Evolutionary conservation across 441 rosid species (phyloP).

Genomic region (Hura crepitans): DNA sequence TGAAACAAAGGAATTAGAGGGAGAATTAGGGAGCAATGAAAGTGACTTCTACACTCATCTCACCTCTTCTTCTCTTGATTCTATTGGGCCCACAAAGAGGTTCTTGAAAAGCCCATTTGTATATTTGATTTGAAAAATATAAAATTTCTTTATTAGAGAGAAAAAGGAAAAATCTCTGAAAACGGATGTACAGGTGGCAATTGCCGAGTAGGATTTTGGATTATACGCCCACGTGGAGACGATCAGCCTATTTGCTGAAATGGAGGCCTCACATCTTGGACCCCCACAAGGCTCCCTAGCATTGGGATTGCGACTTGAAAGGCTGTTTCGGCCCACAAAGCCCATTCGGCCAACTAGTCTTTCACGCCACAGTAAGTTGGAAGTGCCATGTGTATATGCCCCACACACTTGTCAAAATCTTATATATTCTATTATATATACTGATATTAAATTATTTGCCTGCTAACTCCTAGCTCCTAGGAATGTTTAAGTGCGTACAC

Average conservation of each 20-base stretch:
- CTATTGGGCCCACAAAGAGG: slow-evolving; percentile 20
- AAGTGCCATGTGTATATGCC: slow-evolving; percentile 27
- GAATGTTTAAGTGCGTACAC: no score
- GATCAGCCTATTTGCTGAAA: slow-evolving; percentile 25
- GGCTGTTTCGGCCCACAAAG: slow-evolving; percentile 33
- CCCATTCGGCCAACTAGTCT: slow-evolving; percentile 44
- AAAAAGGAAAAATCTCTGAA: background rate
- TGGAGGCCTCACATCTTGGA: slow-evolving; percentile 19
- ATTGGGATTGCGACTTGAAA: slow-evolving; percentile 34
- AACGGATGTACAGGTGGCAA: slow-evolving; percentile 29
- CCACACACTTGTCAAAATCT: slow-evolving; percentile 9
- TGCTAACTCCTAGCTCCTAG: no score
- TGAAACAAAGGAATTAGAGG: slow-evolving; percentile 21
- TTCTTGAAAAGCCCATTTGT: background rate
- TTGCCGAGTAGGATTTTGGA: slow-evolving; percentile 33
- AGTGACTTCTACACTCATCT: slow-evolving; percentile 33
- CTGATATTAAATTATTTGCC: background rate
- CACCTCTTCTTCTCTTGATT: slow-evolving; percentile 22
- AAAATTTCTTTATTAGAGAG: background rate
- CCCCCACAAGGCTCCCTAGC: slow-evolving; percentile 22
- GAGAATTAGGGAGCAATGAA: slow-evolving; percentile 43
- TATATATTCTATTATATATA: background rate
- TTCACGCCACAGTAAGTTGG: background rate
- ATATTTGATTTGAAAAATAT: background rate
- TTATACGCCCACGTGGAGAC: slow-evolving; percentile 40